Percentiles rank a stretch among this genome's conserved stretches.
Evolutionary conservation across 176 grass and related monocot genomes (phyloP).

Genomic region (Triticum aestivum): IWGSC_CS_RefSeq_v2.1 NC_057812.1:716378342-716378841

Average conservation of each 20-base stretch:
- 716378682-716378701: background rate
- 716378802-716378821: background rate
- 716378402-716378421: background rate
- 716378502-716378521: background rate
- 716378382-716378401: fast-evolving
- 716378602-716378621: background rate
- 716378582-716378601: background rate
- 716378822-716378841: background rate
- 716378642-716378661: background rate
- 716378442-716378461: background rate
- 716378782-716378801: background rate
- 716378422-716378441: background rate
- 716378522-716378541: background rate
- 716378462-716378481: background rate
- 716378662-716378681: too few species aligned
- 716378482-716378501: too few species aligned
- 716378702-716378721: background rate
- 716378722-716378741: background rate
- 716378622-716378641: background rate
- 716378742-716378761: background rate
- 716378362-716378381: background rate
- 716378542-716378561: background rate
- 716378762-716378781: background rate
- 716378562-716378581: background rate
- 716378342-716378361: background rate